Evolutionary conservation across 371 early-diverging fungal species (phyloP).

Genomic region (Choanephora cucurbitarum): DNA sequence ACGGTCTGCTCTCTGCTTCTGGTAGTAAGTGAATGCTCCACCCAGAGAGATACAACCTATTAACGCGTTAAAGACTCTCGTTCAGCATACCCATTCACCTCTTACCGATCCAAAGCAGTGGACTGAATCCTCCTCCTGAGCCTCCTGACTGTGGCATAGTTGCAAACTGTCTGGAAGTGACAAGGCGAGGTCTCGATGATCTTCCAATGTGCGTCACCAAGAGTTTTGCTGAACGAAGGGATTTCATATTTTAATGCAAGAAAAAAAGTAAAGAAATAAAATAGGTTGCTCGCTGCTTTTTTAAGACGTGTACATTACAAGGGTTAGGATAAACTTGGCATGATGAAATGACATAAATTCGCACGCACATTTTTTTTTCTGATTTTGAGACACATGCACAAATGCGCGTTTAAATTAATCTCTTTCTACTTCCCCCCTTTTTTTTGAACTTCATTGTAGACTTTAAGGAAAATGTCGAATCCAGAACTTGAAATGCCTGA

Average conservation of each 20-base stretch:
- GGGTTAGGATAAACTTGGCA: too few species aligned
- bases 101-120: neutral
- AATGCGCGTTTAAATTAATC: neutral
- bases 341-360: too few species aligned
- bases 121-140: neutral
- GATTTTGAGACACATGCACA: too few species aligned
- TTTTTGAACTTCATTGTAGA: too few species aligned
- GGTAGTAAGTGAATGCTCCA: conserved; percentile 20
- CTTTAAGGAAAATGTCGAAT: neutral
- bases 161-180: neutral
- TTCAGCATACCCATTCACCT: too few species aligned
- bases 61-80: too few species aligned
- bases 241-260: neutral
- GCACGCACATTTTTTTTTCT: too few species aligned
- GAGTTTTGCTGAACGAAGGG: neutral
- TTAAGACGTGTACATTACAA: too few species aligned
- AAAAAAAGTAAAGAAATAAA: neutral
- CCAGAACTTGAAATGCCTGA: neutral
- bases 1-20: conserved; percentile 9
- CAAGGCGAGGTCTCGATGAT: neutral
- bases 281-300: too few species aligned
- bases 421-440: neutral
- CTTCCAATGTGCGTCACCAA: neutral
- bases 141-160: neutral
- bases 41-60: conserved; percentile 28